Evolutionary conservation across 2,329 filamentous ascomycete species (phyloP).

Genomic region (Ceratocystis ficicola): DNA sequence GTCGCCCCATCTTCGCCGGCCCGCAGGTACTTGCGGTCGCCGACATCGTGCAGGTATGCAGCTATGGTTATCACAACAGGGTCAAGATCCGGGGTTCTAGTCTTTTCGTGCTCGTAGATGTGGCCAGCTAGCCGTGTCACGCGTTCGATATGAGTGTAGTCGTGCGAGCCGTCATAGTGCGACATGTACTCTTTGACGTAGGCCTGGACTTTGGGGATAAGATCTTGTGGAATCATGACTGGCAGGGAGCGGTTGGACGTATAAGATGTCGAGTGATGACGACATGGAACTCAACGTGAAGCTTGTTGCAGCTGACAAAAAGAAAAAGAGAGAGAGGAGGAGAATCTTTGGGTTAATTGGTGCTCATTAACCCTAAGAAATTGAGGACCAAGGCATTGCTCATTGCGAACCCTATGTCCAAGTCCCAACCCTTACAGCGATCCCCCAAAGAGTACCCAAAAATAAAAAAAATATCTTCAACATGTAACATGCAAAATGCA

Average conservation of each 20-base stretch:
- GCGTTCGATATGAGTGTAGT: constrained; percentile 72
- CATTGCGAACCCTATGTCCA: too few species aligned
- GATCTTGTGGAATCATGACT: constrained; percentile 27
- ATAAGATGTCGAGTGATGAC: too few species aligned
- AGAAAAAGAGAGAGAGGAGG: too few species aligned
- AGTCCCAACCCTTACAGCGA: too few species aligned
- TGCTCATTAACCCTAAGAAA: too few species aligned
- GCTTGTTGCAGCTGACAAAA: too few species aligned
- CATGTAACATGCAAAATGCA: background rate
- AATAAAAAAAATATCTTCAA: background rate
- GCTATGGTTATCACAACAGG: constrained; percentile 48
- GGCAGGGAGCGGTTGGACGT: background rate
- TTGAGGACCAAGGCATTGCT: too few species aligned
- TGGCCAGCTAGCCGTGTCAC: constrained; percentile 61
- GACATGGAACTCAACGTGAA: too few species aligned
- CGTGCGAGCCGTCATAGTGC: constrained; percentile 73
- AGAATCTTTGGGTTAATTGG: too few species aligned
- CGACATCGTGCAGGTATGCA: constrained; percentile 76
- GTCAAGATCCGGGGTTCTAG: constrained; percentile 25
- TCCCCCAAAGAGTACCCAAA: too few species aligned
- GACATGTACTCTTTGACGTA: constrained; percentile 64
- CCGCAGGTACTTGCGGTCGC: constrained; percentile 67
- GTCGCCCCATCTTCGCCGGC: constrained; percentile 45
- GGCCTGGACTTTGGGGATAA: constrained; percentile 45
- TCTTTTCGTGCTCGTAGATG: constrained; percentile 44